Evolutionary conservation across 1,284 basidiomycete species (phyloP).

Genomic region (Boletellus deceptivus): DNA sequence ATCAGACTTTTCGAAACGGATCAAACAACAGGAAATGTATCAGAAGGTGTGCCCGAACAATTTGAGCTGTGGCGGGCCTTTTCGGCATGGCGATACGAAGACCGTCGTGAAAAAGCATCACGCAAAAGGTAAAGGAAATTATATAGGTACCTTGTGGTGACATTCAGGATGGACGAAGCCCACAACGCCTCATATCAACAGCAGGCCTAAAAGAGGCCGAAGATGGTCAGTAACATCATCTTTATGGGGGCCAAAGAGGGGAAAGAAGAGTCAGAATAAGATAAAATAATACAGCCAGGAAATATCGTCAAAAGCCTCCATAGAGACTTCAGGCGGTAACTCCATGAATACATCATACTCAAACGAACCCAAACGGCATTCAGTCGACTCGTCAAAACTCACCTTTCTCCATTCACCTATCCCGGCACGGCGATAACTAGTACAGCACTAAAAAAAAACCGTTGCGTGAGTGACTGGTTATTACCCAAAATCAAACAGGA

Average conservation of each 20-base stretch:
- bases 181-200: no score
- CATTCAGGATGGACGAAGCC: no score
- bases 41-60: conserved; percentile 74
- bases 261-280: conserved; percentile 35
- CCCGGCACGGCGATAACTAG: background rate
- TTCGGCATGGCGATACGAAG: conserved; percentile 83
- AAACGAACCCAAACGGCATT: background rate
- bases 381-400: background rate
- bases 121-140: conserved; percentile 21
- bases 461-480: conserved; percentile 3
- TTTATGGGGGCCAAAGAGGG: background rate
- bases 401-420: conserved; percentile 3
- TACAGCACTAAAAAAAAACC: conserved; percentile 1
- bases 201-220: background rate
- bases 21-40: conserved; percentile 28
- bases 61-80: conserved; percentile 87
- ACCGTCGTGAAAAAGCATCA: conserved; percentile 82
- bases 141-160: conserved; percentile 11
- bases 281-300: conserved; percentile 18
- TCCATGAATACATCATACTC: conserved; percentile 35
- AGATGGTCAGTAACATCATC: no score
- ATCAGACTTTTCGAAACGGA: background rate
- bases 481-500: conserved; percentile 6
- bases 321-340: conserved; percentile 30
- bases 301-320: conserved; percentile 20